phyloP scores from a whole-genome alignment of 148 eudicot genomes.

The Vaccinium darrowii region DNA sequence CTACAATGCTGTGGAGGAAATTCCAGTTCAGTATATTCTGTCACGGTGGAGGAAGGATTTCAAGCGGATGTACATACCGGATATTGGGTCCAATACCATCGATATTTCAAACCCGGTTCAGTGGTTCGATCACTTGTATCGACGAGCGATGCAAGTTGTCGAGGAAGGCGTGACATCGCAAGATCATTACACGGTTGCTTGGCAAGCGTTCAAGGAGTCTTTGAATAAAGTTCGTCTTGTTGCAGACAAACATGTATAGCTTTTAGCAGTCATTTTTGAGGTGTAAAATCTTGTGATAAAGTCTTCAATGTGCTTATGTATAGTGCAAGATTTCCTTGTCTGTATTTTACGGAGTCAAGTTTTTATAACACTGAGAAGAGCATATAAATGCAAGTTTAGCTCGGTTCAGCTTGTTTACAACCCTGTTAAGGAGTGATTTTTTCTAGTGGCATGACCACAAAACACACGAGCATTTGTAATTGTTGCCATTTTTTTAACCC shows the following conservation, averaged over 20 bases:
- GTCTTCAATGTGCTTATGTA: conserved; percentile 3
- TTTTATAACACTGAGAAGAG: too few relatives aligned
- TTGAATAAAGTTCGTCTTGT: conserved; percentile 67
- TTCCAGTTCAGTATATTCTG: conserved; percentile 55
- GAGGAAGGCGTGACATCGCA: conserved; percentile 66
- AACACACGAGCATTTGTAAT: too few relatives aligned
- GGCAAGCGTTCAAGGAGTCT: conserved; percentile 75
- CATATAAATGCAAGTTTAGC: too few relatives aligned
- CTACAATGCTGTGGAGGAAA: conserved; percentile 53
- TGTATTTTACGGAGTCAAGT: not conserved
- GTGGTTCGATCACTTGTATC: conserved; percentile 69
- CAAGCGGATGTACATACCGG: conserved; percentile 53
- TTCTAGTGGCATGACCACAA: too few relatives aligned
- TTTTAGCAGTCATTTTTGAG: not conserved
- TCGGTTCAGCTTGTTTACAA: too few relatives aligned
- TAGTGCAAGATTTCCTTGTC: not conserved
- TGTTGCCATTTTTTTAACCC: too few relatives aligned
- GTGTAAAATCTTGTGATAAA: not conserved
- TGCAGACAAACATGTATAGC: conserved; percentile 41
- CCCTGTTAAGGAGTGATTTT: too few relatives aligned
- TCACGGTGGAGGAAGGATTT: conserved; percentile 79
- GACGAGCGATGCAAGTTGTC: conserved; percentile 60
- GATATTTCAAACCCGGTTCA: conserved; percentile 56
- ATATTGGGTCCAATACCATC: conserved; percentile 43
- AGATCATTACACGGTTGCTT: conserved; percentile 75